Evolutionary conservation across 2,329 filamentous ascomycete species (phyloP), one percentile per base, ranked within the genome.

Genomic region (Penicillium sp.): DNA sequence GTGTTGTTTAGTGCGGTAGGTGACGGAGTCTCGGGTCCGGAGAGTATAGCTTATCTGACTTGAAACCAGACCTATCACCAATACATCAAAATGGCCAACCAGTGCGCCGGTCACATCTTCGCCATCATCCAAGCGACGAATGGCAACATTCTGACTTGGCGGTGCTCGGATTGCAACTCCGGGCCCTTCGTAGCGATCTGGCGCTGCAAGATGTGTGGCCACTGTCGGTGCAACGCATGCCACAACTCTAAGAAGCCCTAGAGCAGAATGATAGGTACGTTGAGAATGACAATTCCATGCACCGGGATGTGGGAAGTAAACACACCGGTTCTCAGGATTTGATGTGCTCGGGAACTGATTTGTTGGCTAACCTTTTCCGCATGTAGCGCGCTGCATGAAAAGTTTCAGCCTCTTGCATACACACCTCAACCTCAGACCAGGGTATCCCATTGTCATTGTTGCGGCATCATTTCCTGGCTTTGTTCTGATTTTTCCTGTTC

Each of bases 91-190:
- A 76, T 76, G 73, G 74, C 73, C 55, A 76, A 75, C 61, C 73
- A 75, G 53, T 76, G 72, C 55, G 74, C 72, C 50, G 71, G 72
- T 50, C 75, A 77, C 55, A 58, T 66, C 35, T 77, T 76, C 55
- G 69, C 67, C 53, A 75, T 77, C 53, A 64, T 76, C 35, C 75
- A 77, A 60, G 68, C 71, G 11, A 73, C 72, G 46, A 77, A 77
- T 59, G 75, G 75, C 45, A 77, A 75, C 53, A 77, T 77, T 57
- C 65, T 77, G 53, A 74, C 72, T 50, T 77, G 75, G 75, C 71
- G 73, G n/a, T 77, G 75, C 62, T 76, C 73, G 4, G 72, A 75
- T 61, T 77, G 75, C 67, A 77, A 75, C 62, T 68, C 69, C 42
- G 75, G 75, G 23, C 75, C 75, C 35, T 76, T 72, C 54, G 64